Evolutionary conservation across 2,329 filamentous ascomycete species (phyloP).

Genomic region (Aspergillus sp.): DNA sequence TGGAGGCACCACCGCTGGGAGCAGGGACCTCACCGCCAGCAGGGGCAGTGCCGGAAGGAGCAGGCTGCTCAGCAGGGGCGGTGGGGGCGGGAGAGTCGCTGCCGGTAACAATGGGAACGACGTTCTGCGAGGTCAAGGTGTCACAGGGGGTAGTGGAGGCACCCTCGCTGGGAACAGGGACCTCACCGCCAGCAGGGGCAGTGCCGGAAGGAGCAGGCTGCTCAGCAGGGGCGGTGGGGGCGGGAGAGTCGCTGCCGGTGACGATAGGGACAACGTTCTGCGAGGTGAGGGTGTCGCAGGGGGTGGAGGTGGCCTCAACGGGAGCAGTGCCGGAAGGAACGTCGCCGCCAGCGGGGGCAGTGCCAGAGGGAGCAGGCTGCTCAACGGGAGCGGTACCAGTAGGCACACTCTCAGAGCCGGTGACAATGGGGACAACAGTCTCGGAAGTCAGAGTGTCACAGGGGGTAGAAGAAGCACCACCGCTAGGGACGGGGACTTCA

Average conservation of each 20-base stretch:
- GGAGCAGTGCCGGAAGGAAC: too few species aligned
- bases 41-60: neutral
- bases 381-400: too few species aligned
- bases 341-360: too few species aligned
- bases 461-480: too few species aligned
- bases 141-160: conserved; percentile 8
- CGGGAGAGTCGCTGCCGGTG: neutral
- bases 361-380: too few species aligned
- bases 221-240: conserved; percentile 12
- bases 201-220: conserved; percentile 1
- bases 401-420: too few species aligned
- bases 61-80: conserved; percentile 3
- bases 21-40: neutral
- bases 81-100: conserved; percentile 6
- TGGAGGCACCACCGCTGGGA: neutral
- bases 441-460: too few species aligned
- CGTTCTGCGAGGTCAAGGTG: conserved; percentile 11
- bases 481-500: too few species aligned
- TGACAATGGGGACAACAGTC: too few species aligned
- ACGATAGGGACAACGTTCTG: conserved; percentile 8
- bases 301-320: too few species aligned
- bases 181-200: conserved; percentile 1
- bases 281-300: conserved; percentile 10
- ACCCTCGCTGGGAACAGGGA: neutral
- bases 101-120: conserved; percentile 7